Evolutionary conservation across 768 basidiomycete species (phyloP).

Genomic region (Chiua virens): DNA sequence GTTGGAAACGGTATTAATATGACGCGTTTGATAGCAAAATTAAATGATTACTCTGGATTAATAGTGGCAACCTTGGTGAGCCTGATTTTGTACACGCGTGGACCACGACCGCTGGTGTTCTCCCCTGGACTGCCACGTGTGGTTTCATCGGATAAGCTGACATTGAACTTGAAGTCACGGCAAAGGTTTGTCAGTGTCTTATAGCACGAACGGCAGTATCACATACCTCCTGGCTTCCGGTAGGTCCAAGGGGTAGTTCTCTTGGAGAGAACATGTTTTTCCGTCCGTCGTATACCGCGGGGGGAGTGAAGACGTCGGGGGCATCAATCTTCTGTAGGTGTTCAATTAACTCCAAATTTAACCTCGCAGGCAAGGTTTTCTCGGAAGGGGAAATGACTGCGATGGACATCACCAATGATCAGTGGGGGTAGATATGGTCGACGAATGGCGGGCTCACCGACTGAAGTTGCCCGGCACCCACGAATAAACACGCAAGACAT

Average conservation of each 20-base stretch:
- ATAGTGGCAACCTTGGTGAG: conserved; percentile 59
- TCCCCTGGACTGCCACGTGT: conserved; percentile 32
- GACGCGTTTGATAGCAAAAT: conserved; percentile 20
- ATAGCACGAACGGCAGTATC: neutral
- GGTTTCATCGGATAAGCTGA: conserved; percentile 46
- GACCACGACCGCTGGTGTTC: conserved; percentile 39
- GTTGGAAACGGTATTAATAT: conserved; percentile 1
- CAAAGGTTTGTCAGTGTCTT: conserved; percentile 2
- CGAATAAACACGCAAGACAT: neutral
- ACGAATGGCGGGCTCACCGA: conserved; percentile 15
- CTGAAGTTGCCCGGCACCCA: conserved; percentile 9
- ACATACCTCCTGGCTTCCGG: conserved; percentile 51
- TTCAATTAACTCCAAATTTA: conserved; percentile 72
- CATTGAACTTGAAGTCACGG: conserved; percentile 52
- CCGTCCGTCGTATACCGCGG: conserved; percentile 74
- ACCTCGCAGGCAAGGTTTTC: conserved; percentile 60
- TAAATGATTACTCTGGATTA: conserved; percentile 48
- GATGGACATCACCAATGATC: conserved; percentile 11
- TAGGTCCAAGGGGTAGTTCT: conserved; percentile 58
- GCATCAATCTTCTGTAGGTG: conserved; percentile 57
- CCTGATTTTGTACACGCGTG: conserved; percentile 67
- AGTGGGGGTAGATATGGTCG: neutral
- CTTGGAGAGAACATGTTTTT: conserved; percentile 72
- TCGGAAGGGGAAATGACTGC: conserved; percentile 67
- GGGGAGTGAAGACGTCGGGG: conserved; percentile 69